Evolutionary conservation across 345 rosid genomes (phyloP), one percentile per base, ranked within the genome.

Genomic region (Zanthoxylum bungeanum): DNA sequence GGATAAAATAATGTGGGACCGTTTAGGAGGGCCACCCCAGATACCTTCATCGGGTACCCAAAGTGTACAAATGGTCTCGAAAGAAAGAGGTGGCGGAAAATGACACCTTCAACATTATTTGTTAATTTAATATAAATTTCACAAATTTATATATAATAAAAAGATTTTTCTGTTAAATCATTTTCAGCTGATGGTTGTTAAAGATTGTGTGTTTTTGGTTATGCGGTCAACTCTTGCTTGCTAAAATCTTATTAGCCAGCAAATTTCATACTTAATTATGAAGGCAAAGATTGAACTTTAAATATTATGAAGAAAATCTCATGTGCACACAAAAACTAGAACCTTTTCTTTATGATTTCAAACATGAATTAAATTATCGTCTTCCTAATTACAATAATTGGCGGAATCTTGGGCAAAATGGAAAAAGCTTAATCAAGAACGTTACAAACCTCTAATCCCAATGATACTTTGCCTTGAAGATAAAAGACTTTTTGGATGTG

Each of bases 101-200:
- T n/a, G n/a, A n/a, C n/a, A n/a, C n/a, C n/a, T n/a, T n/a, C n/a
- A n/a, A 4, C 60, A 4, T 27, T 12, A 12, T 56, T 69, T 36
- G 34, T 42, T 60, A 34, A 58, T 53, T 42, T 28, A 49, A 34
- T 42, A 40, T 55, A 66, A 14, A 64, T 55, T 72, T 53, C 28
- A 64, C 42, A 63, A 53, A 16, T 44, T 44, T 44, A 44, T 44
- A 44, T 44, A 14, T 44, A 14, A 44, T 44, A 44, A 14, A 3
- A 4, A 17, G 17, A 44, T 14, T 14, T 14, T 16, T 4, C 3
- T 14, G 49, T 39, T 39, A 39, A 39, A 9, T 39, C 10, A 39
- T 39, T 39, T 39, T 39, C 44, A 2, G 44, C 14, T 1, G 14
- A 39, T 7, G 56, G 28, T 22, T 21, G 27, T 3, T 51, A 11